A percentile compares a stretch with the other conserved stretches of the same genome.
Evolutionary conservation across 2,329 filamentous ascomycete genomes (phyloP).

Genomic region (Dactylella cylindrospora): DNA sequence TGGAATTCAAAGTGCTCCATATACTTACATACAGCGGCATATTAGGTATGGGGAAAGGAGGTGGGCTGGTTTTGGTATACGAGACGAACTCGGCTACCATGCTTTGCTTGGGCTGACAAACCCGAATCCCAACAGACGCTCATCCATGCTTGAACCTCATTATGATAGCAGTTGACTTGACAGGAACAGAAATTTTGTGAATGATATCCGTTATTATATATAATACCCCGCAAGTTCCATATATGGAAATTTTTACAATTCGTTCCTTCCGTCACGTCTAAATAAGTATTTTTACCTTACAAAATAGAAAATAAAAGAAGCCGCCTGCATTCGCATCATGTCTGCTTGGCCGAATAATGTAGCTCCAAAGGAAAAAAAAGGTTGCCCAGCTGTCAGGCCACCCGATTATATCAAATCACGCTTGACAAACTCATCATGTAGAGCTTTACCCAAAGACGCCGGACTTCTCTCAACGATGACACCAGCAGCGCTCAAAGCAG

Average conservation of each 20-base stretch:
- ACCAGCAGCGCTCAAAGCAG: slow-evolving; percentile 86
- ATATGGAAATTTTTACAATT: slow-evolving; percentile 27
- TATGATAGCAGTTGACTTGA: too few relatives aligned
- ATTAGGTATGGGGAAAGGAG: slow-evolving; percentile 45
- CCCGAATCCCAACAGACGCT: too few relatives aligned
- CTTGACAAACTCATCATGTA: slow-evolving; percentile 94
- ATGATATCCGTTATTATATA: background rate
- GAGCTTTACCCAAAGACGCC: slow-evolving; percentile 84
- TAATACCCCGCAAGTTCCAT: slow-evolving; percentile 16
- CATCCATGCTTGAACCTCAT: too few relatives aligned
- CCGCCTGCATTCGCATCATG: too few relatives aligned
- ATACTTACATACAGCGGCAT: too few relatives aligned
- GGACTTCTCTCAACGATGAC: slow-evolving; percentile 96
- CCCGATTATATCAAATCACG: slow-evolving; percentile 79
- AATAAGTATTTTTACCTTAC: too few relatives aligned
- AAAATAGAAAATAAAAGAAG: background rate
- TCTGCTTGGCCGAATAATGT: too few relatives aligned
- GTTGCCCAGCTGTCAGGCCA: background rate
- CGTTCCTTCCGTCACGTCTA: too few relatives aligned
- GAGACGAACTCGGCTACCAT: slow-evolving; percentile 22
- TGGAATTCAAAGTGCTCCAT: too few relatives aligned
- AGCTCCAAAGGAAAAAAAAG: slow-evolving; percentile 8
- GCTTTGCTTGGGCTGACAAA: too few relatives aligned
- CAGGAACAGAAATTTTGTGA: background rate
- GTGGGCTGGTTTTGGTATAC: slow-evolving; percentile 22